Conservation (phyloP, 305 asterid species). For the Fraxinus angustifolia region DNA sequence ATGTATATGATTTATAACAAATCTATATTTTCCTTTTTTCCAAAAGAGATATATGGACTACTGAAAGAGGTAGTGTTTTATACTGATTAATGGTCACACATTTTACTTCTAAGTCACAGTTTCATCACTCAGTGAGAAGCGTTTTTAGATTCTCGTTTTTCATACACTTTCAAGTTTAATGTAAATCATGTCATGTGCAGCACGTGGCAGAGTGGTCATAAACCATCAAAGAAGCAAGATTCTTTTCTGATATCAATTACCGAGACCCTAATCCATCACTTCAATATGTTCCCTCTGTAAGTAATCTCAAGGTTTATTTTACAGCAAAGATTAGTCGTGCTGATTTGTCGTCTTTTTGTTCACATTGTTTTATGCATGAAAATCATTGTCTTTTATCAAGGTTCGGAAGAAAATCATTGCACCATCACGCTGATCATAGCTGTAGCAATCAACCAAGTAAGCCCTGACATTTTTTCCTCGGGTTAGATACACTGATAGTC, state of each 20-base stretch:
- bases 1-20: neutral
- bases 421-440: conserved; percentile 30
- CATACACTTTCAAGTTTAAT: conserved; percentile 11
- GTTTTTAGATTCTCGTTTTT: neutral
- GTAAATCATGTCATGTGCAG: conserved; percentile 40
- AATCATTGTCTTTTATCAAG: conserved; percentile 27
- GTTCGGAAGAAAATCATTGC: conserved; percentile 29
- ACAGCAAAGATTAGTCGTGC: neutral
- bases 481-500: neutral
- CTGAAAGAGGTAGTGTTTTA: neutral
- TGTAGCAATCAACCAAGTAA: conserved; percentile 44
- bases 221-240: conserved; percentile 41
- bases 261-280: conserved; percentile 33
- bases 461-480: neutral
- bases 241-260: conserved; percentile 12
- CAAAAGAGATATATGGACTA: neutral
- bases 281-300: conserved; percentile 46
- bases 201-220: conserved; percentile 37
- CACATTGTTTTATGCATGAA: conserved; percentile 12
- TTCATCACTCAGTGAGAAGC: neutral
- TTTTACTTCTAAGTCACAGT: neutral
- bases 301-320: conserved; percentile 26
- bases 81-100: neutral
- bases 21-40: no score
- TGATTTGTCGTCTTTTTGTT: conserved; percentile 3